phyloP scores from a whole-genome alignment of 805 yeast species.

The Metschnikowia vanudenii region DNA sequence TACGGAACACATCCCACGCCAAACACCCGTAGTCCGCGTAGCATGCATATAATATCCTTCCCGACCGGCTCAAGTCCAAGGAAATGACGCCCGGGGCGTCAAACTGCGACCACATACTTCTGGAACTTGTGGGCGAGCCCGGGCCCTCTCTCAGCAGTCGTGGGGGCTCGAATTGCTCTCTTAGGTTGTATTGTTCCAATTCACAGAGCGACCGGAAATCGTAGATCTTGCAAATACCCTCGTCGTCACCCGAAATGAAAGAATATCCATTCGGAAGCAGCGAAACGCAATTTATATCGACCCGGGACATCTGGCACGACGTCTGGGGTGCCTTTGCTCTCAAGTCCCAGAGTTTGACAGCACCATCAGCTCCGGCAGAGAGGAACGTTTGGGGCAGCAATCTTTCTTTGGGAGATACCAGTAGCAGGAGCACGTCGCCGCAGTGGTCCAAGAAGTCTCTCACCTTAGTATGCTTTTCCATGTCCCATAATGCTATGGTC shows the following conservation, averaged over 20 bases:
- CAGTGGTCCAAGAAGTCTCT: conserved; percentile 63
- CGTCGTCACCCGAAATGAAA: conserved; percentile 76
- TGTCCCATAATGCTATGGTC: conserved; percentile 80
- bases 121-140: conserved; percentile 10
- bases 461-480: conserved; percentile 52
- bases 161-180: conserved; percentile 17
- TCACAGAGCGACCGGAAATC: conserved; percentile 79
- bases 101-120: conserved; percentile 28
- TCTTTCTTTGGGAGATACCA: conserved; percentile 14
- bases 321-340: conserved; percentile 44
- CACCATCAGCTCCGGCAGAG: conserved; percentile 69
- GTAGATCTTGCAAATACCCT: conserved; percentile 64
- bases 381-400: conserved; percentile 37
- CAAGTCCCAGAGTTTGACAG: conserved; percentile 63
- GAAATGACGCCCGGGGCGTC: conserved; percentile 72
- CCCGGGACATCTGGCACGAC: conserved; percentile 52
- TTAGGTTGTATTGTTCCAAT: conserved; percentile 47
- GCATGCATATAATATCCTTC: conserved; percentile 70
- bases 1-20: conserved; percentile 73
- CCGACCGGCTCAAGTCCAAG: conserved; percentile 69
- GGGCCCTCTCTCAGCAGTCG: conserved; percentile 5
- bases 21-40: conserved; percentile 74
- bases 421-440: conserved; percentile 64
- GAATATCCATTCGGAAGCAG: conserved; percentile 71
- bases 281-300: conserved; percentile 60